These are phyloP conservation scores for Rasamsonia emersonii DNA, from an alignment of 2,329 filamentous ascomycete genomes.

Conservation along the genomic window DNA sequence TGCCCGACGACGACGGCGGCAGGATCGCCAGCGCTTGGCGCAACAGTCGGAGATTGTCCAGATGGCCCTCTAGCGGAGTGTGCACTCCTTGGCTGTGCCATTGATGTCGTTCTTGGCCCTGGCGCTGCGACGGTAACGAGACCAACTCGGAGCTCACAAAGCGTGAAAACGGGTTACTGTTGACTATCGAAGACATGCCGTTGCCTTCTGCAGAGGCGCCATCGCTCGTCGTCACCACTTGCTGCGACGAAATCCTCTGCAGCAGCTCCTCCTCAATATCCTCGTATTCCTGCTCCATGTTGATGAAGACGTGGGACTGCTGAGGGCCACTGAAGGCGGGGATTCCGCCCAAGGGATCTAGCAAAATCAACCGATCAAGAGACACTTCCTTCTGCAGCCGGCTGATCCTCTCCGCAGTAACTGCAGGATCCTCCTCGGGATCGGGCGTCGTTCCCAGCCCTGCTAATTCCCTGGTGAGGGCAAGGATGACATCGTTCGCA, in stretches of 20 bases:
- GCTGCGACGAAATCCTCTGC: conserved; percentile 15
- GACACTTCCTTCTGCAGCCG: conserved; percentile 46
- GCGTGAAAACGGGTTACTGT: conserved; percentile 38
- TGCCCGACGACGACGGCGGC: conserved; percentile 73
- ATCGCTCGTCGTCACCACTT: background rate
- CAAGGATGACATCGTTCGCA: conserved; percentile 61
- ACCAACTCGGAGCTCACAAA: conserved; percentile 26
- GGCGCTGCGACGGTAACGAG: conserved; percentile 15
- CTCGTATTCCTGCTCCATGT: conserved; percentile 81
- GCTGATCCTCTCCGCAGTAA: conserved; percentile 30
- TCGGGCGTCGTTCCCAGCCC: conserved; percentile 49
- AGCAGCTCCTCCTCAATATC: conserved; percentile 56
- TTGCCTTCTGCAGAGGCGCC: conserved; percentile 13
- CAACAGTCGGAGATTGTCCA: conserved; percentile 66
- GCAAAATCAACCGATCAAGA: conserved; percentile 77
- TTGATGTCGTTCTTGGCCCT: conserved; percentile 7
- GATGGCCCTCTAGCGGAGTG: conserved; percentile 39
- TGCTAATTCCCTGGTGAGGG: conserved; percentile 66
- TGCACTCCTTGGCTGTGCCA: conserved; percentile 8
- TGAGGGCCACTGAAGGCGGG: conserved; percentile 56
- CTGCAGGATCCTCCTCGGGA: conserved; percentile 36
- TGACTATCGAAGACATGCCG: conserved; percentile 12
- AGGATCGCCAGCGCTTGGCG: conserved; percentile 64
- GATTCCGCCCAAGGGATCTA: conserved; percentile 80
- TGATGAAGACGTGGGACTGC: conserved; percentile 74